Conservation (phyloP, 345 rosid species). For the Citrus australasica region DNA sequence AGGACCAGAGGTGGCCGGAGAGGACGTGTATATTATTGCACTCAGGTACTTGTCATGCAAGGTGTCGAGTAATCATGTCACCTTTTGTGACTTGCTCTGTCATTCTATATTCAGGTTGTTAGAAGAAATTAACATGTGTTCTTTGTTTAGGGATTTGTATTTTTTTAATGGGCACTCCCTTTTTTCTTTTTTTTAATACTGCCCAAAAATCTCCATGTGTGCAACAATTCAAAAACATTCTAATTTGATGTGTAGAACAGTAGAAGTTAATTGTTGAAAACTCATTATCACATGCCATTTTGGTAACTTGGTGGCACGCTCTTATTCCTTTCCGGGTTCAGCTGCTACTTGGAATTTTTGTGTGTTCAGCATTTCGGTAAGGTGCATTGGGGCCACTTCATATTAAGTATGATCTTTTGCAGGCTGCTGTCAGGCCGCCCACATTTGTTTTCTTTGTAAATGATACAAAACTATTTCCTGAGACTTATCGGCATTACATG, state of each 20-base stretch:
- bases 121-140: background rate
- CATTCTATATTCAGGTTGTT: background rate
- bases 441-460: constrained; percentile 95
- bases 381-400: background rate
- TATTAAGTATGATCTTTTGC: constrained; percentile 22
- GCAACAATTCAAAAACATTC: background rate
- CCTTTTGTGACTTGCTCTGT: background rate
- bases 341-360: background rate
- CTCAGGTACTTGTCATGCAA: constrained; percentile 56
- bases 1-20: constrained; percentile 86
- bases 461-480: constrained; percentile 83
- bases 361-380: background rate
- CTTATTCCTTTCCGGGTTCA: background rate
- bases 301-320: background rate
- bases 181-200: background rate
- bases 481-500: constrained; percentile 86
- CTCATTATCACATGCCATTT: background rate
- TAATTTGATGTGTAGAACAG: background rate
- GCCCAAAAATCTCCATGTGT: too few relatives aligned
- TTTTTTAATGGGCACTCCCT: background rate
- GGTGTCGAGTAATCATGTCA: background rate
- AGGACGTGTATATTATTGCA: constrained; percentile 88
- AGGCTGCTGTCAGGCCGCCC: constrained; percentile 98
- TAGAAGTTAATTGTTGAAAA: background rate
- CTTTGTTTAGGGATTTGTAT: background rate